Base-by-base conservation (phyloP, 805 yeast genomes). In the Candida michaelii region DNA sequence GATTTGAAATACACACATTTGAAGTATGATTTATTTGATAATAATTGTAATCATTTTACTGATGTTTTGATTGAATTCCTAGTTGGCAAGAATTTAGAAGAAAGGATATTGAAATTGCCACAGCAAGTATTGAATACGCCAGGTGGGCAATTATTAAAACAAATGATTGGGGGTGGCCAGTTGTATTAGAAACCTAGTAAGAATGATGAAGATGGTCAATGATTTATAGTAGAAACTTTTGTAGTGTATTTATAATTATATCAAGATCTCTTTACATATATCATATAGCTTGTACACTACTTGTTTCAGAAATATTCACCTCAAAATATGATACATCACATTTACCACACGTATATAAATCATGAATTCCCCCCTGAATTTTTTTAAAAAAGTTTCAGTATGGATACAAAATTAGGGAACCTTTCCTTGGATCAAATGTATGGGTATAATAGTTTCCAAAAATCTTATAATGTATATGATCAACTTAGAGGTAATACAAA, bases 31-130 rank as follows among this genome's bases (percentile, higher is more conserved):
- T 58, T 82, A 44, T 79, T 82, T 45, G 71, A 72, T 40, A 82
- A 82, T 59, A 82, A 82, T 54, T 82, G 89, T 59, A 82, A 82
- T 60, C 83, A 83, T 59, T 82, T 83, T 60, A 71, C 83, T 14
- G 74, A 81, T 50, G 80, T 74, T 34, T 54, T 77, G 43, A 53
- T 77, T 31, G 80, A 81, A 51, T 82, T 82, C 47, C 59, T 81
- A 44, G 80, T 76, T 17, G 85, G 82, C 5, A 63, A 66, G 44
- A 70, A 64, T 39, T 65, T 83, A 30, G 88, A 85, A 10, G 67
- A 66, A 15, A 63, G 75, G 39, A 81, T 82, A 16, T 56, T 71
- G 30, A 57, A 65, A 14, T 65, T 82, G 15, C 87, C 89, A 0
- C 69, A 71, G 36, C 65, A 65, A 29, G 86, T 68, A 11, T 76